These are phyloP conservation scores for Annona squamosa DNA, from an alignment of 164 flowering plant genomes.

Conservation along the genomic window DNA sequence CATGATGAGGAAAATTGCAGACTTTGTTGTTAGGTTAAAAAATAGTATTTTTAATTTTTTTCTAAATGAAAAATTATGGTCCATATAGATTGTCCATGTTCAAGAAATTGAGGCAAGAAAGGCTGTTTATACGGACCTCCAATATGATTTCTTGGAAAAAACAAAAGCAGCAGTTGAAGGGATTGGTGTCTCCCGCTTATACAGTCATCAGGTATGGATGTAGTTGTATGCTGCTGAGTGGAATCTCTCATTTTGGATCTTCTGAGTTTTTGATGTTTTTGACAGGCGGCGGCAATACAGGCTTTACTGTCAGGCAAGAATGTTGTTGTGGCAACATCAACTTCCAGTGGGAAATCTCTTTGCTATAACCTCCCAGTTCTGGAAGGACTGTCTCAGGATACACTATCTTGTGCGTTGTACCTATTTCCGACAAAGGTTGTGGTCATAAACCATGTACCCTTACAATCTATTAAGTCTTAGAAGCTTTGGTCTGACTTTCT, in stretches of 20 bases:
- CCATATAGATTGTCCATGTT: conserved; percentile 72
- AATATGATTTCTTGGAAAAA: conserved; percentile 44
- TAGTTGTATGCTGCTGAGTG: conserved; percentile 3
- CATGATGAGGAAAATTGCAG: not conserved
- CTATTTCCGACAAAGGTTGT: conserved; percentile 94
- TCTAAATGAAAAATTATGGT: not conserved
- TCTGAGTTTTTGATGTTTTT: conserved; percentile 6
- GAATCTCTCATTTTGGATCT: not conserved
- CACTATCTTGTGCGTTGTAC: conserved; percentile 67
- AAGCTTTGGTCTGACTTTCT: not conserved
- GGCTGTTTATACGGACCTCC: conserved; percentile 54
- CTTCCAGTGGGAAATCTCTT: conserved; percentile 97
- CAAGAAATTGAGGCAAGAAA: conserved; percentile 59
- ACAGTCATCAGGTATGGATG: conserved; percentile 78
- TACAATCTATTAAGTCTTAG: not conserved
- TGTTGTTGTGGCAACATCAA: conserved; percentile 89
- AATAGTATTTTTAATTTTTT: not conserved
- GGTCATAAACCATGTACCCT: not conserved
- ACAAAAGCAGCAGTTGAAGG: conserved; percentile 43
- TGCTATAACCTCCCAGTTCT: conserved; percentile 93
- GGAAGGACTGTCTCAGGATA: conserved; percentile 55
- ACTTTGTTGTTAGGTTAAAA: no score
- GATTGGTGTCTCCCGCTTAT: conserved; percentile 61
- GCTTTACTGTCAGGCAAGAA: conserved; percentile 71
- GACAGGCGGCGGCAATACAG: conserved; percentile 67